These are phyloP conservation scores for Sporisorium graminicola DNA, from an alignment of 1,284 basidiomycete genomes.

Conservation along the genomic window DNA sequence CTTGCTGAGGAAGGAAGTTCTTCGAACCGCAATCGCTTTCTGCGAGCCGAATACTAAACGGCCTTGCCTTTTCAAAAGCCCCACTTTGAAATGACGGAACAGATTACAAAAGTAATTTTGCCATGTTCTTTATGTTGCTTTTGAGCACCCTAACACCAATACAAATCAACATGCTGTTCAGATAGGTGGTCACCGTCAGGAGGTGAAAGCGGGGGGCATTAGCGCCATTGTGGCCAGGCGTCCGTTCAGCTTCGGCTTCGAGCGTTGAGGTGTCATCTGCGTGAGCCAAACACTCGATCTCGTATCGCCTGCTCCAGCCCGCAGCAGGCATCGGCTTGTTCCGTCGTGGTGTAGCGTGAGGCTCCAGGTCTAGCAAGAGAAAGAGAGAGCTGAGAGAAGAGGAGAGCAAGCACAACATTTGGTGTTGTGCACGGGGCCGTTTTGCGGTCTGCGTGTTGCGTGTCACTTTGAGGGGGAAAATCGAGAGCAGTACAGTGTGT, in stretches of 20 bases:
- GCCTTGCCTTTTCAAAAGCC: background rate
- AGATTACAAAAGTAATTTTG: background rate
- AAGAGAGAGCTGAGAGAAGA: background rate
- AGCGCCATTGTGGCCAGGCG: background rate
- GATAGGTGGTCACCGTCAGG: background rate
- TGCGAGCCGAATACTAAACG: background rate
- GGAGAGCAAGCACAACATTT: background rate
- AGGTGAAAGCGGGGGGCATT: background rate
- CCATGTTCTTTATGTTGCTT: background rate
- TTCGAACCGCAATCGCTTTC: background rate
- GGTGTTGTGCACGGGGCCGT: background rate
- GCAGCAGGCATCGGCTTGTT: background rate
- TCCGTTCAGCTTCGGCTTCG: background rate
- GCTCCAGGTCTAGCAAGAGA: too few relatives aligned
- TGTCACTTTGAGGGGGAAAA: conserved; percentile 5
- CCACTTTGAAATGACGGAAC: background rate
- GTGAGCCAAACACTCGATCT: background rate
- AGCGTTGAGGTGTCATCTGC: background rate
- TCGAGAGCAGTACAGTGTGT: background rate
- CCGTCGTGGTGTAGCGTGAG: background rate
- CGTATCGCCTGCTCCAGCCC: background rate
- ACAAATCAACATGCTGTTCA: background rate
- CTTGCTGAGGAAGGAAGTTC: background rate
- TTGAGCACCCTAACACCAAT: background rate
- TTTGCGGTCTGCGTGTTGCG: background rate